phyloP scores from a whole-genome alignment of 805 yeast species.

The Candida succiphila region DNA sequence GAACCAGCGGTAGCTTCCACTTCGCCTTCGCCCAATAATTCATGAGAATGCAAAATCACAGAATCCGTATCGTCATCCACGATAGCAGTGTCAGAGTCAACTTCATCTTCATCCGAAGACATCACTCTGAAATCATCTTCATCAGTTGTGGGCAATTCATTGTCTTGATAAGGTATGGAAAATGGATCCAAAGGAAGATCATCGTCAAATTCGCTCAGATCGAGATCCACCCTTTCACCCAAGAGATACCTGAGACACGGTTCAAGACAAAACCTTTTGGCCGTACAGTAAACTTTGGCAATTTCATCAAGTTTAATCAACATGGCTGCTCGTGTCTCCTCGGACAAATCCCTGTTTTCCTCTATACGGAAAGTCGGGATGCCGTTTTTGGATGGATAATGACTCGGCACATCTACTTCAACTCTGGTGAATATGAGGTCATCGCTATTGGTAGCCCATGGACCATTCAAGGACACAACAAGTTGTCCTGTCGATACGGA shows the following conservation, averaged over 20 bases:
- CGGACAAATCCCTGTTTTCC: slow-evolving; percentile 61
- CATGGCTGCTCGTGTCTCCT: slow-evolving; percentile 41
- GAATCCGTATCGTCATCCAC: slow-evolving; percentile 11
- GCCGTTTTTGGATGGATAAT: slow-evolving; percentile 50
- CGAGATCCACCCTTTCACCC: slow-evolving; percentile 65
- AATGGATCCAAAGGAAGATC: slow-evolving; percentile 19
- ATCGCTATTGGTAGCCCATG: slow-evolving; percentile 46
- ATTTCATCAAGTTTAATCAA: slow-evolving; percentile 42
- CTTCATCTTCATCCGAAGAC: slow-evolving; percentile 18
- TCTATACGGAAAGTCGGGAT: slow-evolving; percentile 58
- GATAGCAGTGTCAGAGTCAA: too few relatives aligned
- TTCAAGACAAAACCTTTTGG: slow-evolving; percentile 66
- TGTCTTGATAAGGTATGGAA: slow-evolving; percentile 17
- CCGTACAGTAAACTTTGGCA: slow-evolving; percentile 42
- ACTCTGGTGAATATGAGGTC: slow-evolving; percentile 57
- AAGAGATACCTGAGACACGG: slow-evolving; percentile 64
- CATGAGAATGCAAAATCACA: too few relatives aligned
- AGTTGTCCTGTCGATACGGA: slow-evolving; percentile 80
- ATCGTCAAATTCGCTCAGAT: slow-evolving; percentile 21
- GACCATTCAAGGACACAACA: slow-evolving; percentile 71
- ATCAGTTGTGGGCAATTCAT: too few relatives aligned
- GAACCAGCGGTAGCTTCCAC: slow-evolving; percentile 5
- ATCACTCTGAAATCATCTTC: slow-evolving; percentile 27
- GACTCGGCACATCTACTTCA: slow-evolving; percentile 57
- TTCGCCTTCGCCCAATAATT: slow-evolving; percentile 16